Base-by-base conservation (phyloP, 1,284 basidiomycete genomes). In the Naganishia sp. region DNA sequence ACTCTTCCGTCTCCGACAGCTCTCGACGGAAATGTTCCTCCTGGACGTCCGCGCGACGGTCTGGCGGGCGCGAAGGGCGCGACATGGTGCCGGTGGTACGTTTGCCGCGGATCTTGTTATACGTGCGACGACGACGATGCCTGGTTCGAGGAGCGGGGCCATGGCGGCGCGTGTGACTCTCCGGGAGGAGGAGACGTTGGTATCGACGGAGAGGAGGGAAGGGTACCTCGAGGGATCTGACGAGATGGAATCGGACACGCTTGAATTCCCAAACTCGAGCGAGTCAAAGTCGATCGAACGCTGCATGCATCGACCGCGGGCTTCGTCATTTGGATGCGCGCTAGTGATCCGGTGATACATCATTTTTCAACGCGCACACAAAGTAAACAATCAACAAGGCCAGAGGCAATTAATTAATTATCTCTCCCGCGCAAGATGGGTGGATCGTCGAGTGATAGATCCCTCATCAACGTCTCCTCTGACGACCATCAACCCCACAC, bases 351-450 rank as follows among this genome's bases (percentile, higher is more conserved):
- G 23, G 1, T 39, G 35, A 39, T 47, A 47, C 50, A 31, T 52
- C 11, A 52, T 52, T 52, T 52, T 15, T 52, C 25, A 18, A 6
- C 25, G 11, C 10, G 35, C 13, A 0, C 28, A 52, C 50, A 52
- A 52, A 52, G 50, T 52, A 52, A 52, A 52, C 50, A 51, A 51
- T 6, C 50, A 51, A n/a, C n/a, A 46, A n/a, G 18, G 18, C 23
- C 45, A 17, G n/a, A n/a, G 7, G 15, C 6, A 21, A 5, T 9
- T 6, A 9, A 46, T n/a, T 9, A 15, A 46, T 46, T 43, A n/a
- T 28, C 28, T 39, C 10, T 39, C 35, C 35, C 35, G 35, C 35
- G 35, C 35, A 39, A 10, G 7, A 28, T n/a, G n/a, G n/a, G n/a
- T n/a, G n/a, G n/a, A n/a, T n/a, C 28, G 28, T 28, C 28, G 5